Evolutionary conservation across 164 flowering plant genomes (phyloP).

Genomic region (Sedum album): DNA sequence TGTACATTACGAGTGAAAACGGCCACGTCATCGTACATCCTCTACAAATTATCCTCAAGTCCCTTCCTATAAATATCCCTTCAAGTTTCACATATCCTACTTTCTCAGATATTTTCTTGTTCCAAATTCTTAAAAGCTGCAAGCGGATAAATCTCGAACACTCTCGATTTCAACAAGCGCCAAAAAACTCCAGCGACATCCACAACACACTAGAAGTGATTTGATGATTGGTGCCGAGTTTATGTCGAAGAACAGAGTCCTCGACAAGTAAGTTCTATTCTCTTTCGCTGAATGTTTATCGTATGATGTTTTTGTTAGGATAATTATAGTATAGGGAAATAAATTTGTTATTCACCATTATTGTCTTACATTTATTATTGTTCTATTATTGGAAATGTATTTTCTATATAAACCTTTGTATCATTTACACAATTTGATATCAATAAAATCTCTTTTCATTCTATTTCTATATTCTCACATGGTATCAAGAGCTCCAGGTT

Average conservation of each 20-base stretch:
- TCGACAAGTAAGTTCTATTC: not conserved
- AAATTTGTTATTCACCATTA: too few species aligned
- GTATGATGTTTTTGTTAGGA: not conserved
- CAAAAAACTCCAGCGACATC: not conserved
- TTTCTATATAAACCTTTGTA: too few species aligned
- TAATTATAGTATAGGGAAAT: too few species aligned
- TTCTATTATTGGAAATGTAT: too few species aligned
- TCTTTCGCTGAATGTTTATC: not conserved
- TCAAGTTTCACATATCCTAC: not conserved
- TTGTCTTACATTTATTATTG: too few species aligned
- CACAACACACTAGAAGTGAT: not conserved
- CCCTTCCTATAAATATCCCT: not conserved
- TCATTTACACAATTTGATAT: too few species aligned
- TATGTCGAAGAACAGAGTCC: not conserved
- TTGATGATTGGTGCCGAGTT: not conserved
- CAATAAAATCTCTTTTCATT: too few species aligned
- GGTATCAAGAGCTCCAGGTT: too few species aligned
- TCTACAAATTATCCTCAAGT: not conserved
- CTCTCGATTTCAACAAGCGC: not conserved
- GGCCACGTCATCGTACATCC: not conserved
- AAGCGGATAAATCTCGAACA: not conserved
- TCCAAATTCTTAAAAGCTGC: too few species aligned
- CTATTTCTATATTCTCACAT: too few species aligned
- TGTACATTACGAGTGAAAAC: not conserved
- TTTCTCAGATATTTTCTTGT: too few species aligned